Base-by-base conservation (phyloP, 257 asterid species). In the Mitragyna speciosa region DNA sequence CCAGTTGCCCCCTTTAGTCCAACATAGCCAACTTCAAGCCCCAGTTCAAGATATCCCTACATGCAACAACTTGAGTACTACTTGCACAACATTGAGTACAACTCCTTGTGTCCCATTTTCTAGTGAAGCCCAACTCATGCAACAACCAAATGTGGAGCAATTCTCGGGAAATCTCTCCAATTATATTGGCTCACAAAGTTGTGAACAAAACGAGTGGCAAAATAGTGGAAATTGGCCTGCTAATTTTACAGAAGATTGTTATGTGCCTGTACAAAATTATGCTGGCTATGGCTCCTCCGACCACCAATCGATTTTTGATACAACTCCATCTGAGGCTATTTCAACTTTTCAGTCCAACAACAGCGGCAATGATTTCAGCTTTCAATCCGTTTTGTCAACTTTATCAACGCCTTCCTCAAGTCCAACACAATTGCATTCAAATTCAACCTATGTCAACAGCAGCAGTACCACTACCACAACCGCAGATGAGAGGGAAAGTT, bases 401-500 rank as follows among this genome's bases (percentile, higher is more conserved):
- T 77, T 89, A 15, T 90, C 96, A 49, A 91, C 95, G 10, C 94
- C 96, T 45, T 90, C 97, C 2, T 89, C 98, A 36, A 90, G 93
- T 70, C 89, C 96, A 0, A 78, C 93, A 0, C 83, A 87, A 39
- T 65, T 86, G 82, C 81, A 90, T 81, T 90, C 96, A 4, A 84
- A 75, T 41, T 91, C 93, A 15, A 85, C 79, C 47, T 76, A 87
- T 24, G 48, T 79, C 24, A 80, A 43, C 80, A 79, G 82, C 85
- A 80, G 88, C 82, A 84, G 86, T 76, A 76, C 72, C 41, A 52
- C 49, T 0, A 64, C 73, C 9, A 63, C 79, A 6, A 73, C 80
- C 5, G 97, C 90, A 76, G 97, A 89, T 59, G 97, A 91, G 67
- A 87, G 87, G 76, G 97, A 87, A 64, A 83, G 89, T 68, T 86